Evolutionary conservation across 129 eudicot genomes (phyloP).

Genomic region (Helichrysum umbraculigerum): DNA sequence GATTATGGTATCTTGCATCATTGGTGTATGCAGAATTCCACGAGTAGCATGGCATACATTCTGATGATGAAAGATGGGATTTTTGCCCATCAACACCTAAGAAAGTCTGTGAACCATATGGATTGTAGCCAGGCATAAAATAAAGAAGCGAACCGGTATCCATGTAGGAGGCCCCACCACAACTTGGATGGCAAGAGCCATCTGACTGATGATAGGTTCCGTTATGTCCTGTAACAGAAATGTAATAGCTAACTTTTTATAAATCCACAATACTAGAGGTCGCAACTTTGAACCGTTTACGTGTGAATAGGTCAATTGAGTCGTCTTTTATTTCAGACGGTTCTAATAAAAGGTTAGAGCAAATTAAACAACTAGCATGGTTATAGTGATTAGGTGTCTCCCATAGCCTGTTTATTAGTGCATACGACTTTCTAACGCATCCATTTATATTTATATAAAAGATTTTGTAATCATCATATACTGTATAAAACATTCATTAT

Average conservation of each 20-base stretch:
- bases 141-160: conserved; percentile 51
- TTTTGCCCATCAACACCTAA: conserved; percentile 54
- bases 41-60: conserved; percentile 46
- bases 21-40: conserved; percentile 52
- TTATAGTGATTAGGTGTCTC: not conserved
- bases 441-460: no score
- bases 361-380: not conserved
- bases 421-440: not conserved
- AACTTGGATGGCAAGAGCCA: conserved; percentile 40
- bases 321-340: not conserved
- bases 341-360: not conserved
- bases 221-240: conserved; percentile 45
- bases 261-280: not conserved
- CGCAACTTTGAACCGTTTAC: not conserved
- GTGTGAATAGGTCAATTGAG: not conserved
- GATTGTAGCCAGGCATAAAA: conserved; percentile 56
- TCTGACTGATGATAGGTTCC: conserved; percentile 41
- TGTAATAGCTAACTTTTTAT: not conserved
- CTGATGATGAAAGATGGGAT: conserved; percentile 44
- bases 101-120: conserved; percentile 43
- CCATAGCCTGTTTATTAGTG: not conserved
- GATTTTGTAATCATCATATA: no score
- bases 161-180: conserved; percentile 44
- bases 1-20: conserved; percentile 34
- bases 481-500: no score